Conservation (phyloP, 129 eudicot genomes). For the Logfia minima region DNA sequence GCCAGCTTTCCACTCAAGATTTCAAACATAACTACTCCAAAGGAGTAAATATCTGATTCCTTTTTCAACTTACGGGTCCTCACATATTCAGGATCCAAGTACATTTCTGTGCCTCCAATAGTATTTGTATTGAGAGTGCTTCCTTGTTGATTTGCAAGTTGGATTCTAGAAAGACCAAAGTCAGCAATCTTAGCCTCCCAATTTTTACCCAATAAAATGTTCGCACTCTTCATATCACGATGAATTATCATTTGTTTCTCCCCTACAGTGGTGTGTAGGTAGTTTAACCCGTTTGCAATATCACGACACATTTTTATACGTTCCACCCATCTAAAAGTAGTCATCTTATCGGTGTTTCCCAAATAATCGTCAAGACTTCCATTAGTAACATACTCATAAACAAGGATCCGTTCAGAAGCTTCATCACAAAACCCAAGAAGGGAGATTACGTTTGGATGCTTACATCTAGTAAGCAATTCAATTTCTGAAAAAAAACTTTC, state of each 20-base stretch:
- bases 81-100: slow-evolving; percentile 9
- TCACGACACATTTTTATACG: neutral
- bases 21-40: slow-evolving; percentile 16
- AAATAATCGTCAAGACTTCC: slow-evolving; percentile 17
- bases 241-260: neutral
- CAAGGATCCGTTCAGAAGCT: neutral
- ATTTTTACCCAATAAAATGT: neutral
- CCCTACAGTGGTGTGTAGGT: neutral
- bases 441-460: neutral
- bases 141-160: neutral
- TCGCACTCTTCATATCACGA: slow-evolving; percentile 17
- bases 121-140: neutral
- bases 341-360: neutral
- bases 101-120: slow-evolving; percentile 3
- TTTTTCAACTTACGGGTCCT: neutral
- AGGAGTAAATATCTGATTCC: slow-evolving; percentile 11
- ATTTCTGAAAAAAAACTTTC: neutral
- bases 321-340: neutral
- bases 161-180: slow-evolving; percentile 11
- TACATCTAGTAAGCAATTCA: neutral
- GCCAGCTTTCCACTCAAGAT: slow-evolving; percentile 8
- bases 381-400: neutral
- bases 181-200: slow-evolving; percentile 13
- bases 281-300: slow-evolving; percentile 1
- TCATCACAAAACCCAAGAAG: slow-evolving; percentile 15